Evolutionary conservation across 2,329 filamentous ascomycete species (phyloP), one percentile per base, ranked within the genome.

Genomic region (Penicillium sp.): DNA sequence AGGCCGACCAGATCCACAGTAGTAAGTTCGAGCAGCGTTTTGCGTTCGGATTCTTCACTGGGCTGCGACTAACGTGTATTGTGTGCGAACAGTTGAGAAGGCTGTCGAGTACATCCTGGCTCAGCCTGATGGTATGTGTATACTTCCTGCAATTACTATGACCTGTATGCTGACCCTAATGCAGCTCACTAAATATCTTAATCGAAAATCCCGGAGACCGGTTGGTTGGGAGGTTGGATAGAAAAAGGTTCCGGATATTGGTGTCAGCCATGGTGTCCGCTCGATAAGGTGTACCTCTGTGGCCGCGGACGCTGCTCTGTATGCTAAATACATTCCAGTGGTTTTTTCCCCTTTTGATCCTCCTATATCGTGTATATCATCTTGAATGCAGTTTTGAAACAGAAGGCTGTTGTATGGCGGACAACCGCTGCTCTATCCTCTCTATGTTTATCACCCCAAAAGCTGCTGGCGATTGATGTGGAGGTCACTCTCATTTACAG

Each of bases 1-100:
- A 95, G 70, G 91, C 91, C 61, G 91, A 96, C 74, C 80, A 81
- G 60, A 95, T 96, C 74, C 89, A 93, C 82, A 95, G 89, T 68
- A 85, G 90, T 95, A 87, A 63, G 88, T 77, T 27, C 18, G 7
- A 20, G 18, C 5, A 9, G 27, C n/a, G 24, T 20, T 20, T 12
- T 20, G 33, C 15, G 32, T 20, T 20, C 29, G 27, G 8, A 8
- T 6, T 37, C 28, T 6, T 25, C 3, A 23, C 4, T 31, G 18
- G 42, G 18, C 6, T 25, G 25, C 44, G 31, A 20, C 50, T 55
- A 42, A 55, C 52, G 29, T 54, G 42, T 44, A 56, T 60, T 37
- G 49, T 37, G 49, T 46, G 51, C 35, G 44, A 50, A 60, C 66
- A 95, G 91, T 96, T 65, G 88, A 93, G 75, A 88, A 95, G 81